These are phyloP conservation scores for Fonsecaea monophora DNA, from an alignment of 2,329 filamentous ascomycete species.

Conservation along the genomic window DNA sequence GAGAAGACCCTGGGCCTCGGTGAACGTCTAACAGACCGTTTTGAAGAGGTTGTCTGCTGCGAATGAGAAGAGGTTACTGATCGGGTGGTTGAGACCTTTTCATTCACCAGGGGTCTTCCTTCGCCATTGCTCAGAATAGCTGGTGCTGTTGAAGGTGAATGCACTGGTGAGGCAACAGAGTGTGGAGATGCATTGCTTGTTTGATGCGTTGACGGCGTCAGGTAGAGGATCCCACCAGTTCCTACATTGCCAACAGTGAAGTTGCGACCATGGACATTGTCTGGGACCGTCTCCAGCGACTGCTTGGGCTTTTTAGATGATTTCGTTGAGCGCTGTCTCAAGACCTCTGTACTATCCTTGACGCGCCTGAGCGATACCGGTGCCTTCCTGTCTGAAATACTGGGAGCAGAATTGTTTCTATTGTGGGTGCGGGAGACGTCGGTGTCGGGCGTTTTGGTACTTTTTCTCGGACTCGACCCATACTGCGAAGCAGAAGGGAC, in stretches of 20 bases:
- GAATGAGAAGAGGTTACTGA: conserved; percentile 26
- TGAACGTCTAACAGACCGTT: conserved; percentile 15
- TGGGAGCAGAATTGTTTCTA: conserved; percentile 39
- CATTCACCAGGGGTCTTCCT: background rate
- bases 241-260: conserved; percentile 84
- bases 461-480: conserved; percentile 38
- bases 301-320: conserved; percentile 61
- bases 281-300: conserved; percentile 65
- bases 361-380: conserved; percentile 49
- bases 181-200: conserved; percentile 44
- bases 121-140: conserved; percentile 39
- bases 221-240: conserved; percentile 80
- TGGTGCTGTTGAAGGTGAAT: conserved; percentile 60
- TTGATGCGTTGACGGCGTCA: conserved; percentile 65
- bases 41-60: conserved; percentile 17
- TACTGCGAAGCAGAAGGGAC: conserved; percentile 32
- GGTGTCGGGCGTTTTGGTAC: conserved; percentile 30
- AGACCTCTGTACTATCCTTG: conserved; percentile 61
- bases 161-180: conserved; percentile 52
- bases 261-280: conserved; percentile 71
- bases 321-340: conserved; percentile 49
- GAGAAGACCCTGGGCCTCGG: conserved; percentile 4
- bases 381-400: conserved; percentile 40
- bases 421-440: conserved; percentile 33
- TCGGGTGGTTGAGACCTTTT: conserved; percentile 10